Percentiles rank a stretch among this genome's conserved stretches.
These are phyloP conservation scores for Dictyophora rubrovolvata DNA, from an alignment of 768 basidiomycete species.

Conservation along the genomic window DNA sequence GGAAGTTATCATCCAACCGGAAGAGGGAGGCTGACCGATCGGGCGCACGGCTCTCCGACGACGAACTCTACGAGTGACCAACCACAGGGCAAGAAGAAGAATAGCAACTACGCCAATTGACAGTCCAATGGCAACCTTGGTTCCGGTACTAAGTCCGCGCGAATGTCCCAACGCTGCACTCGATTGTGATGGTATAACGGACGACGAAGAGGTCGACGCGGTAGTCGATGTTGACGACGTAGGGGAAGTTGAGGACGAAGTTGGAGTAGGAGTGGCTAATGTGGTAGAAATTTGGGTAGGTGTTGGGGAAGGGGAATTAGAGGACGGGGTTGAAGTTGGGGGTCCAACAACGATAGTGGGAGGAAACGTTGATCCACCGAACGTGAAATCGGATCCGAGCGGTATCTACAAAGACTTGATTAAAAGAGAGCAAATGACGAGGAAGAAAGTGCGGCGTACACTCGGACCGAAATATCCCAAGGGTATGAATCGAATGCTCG, in stretches of 20 bases:
- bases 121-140: constrained; percentile 48
- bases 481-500: constrained; percentile 50
- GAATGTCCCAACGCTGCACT: constrained; percentile 10
- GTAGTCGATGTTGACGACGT: constrained; percentile 19
- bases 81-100: constrained; percentile 36
- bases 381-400: constrained; percentile 57
- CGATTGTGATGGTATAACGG: constrained; percentile 12
- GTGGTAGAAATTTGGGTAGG: too few relatives aligned
- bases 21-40: background rate
- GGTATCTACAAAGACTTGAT: constrained; percentile 46
- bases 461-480: constrained; percentile 77
- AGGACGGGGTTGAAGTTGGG: constrained; percentile 13
- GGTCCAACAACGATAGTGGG: constrained; percentile 25
- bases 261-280: constrained; percentile 15
- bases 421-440: background rate
- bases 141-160: constrained; percentile 16
- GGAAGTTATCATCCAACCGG: background rate
- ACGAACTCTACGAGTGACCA: background rate
- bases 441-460: constrained; percentile 38
- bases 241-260: constrained; percentile 20
- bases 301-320: constrained; percentile 13
- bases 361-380: constrained; percentile 66
- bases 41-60: background rate
- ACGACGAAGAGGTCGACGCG: constrained; percentile 17
- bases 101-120: constrained; percentile 52